A percentile compares a stretch with the other conserved stretches of the same genome.
phyloP scores from a whole-genome alignment of 768 basidiomycete genomes.

The Cantharellus anzutake region DNA sequence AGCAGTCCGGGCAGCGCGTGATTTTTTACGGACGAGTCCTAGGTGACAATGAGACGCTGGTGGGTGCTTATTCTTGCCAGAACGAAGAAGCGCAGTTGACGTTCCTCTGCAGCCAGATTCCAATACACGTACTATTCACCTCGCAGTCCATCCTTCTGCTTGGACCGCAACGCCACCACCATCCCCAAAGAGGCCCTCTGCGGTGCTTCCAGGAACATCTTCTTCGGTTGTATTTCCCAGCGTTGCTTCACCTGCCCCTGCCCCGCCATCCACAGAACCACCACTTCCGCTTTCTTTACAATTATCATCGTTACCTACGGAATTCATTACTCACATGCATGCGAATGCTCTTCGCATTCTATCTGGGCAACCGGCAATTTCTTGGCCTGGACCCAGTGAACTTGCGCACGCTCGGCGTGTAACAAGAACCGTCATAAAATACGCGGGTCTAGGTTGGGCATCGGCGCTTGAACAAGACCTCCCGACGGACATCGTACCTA shows the following conservation, averaged over 20 bases:
- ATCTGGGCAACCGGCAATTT: not conserved
- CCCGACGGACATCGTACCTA: not conserved
- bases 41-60: not conserved
- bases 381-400: conserved; percentile 8
- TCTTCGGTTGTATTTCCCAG: not conserved
- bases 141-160: not conserved
- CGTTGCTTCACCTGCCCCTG: not conserved
- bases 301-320: conserved; percentile 1
- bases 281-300: not conserved
- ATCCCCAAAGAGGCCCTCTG: not conserved
- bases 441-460: conserved; percentile 4
- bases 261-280: not conserved
- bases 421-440: conserved; percentile 1
- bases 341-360: conserved; percentile 8
- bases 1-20: not conserved
- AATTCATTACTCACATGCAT: conserved; percentile 8
- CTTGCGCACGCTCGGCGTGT: conserved; percentile 2
- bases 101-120: not conserved
- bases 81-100: not conserved
- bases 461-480: conserved; percentile 4
- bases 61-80: not conserved
- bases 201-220: not conserved
- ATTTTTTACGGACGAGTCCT: not conserved
- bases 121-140: not conserved
- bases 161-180: not conserved